Conservation (phyloP, 352 stramenopile genomes). For the Globisporangium nunn region DNA sequence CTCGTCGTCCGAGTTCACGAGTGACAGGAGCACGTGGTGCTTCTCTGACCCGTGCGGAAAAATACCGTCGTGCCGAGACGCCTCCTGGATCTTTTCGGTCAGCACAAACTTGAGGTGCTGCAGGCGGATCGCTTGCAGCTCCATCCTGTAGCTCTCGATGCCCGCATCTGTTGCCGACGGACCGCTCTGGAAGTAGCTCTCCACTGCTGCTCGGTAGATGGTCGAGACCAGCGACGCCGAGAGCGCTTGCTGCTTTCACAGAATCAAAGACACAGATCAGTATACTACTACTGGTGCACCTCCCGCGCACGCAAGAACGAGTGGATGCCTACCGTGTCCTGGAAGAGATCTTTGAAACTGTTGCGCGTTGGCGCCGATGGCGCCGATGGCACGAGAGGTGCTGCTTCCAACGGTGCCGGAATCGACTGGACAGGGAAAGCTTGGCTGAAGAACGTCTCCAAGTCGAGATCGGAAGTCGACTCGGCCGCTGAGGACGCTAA, state of each 20-base stretch:
- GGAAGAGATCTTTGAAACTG: constrained; percentile 10
- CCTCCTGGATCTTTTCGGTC: constrained; percentile 69
- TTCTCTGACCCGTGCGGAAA: constrained; percentile 61
- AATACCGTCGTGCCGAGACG: constrained; percentile 55
- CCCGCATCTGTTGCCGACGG: neutral
- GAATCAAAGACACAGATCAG: neutral
- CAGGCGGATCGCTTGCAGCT: constrained; percentile 16
- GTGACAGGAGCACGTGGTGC: constrained; percentile 41
- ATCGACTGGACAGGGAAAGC: constrained; percentile 23
- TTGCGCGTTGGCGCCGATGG: neutral
- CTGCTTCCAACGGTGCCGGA: constrained; percentile 6
- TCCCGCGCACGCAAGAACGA: neutral
- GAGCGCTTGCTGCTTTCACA: neutral
- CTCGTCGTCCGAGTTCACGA: constrained; percentile 40
- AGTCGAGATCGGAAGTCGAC: constrained; percentile 21
- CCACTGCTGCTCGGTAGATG: constrained; percentile 13
- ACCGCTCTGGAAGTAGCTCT: constrained; percentile 12
- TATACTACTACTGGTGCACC: neutral
- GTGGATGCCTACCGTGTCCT: constrained; percentile 9
- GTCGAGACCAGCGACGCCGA: constrained; percentile 1
- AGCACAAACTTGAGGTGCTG: constrained; percentile 77
- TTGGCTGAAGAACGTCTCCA: constrained; percentile 27
- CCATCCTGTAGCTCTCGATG: constrained; percentile 3
- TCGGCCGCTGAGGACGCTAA: neutral
- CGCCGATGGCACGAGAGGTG: neutral